Evolutionary conservation across 768 basidiomycete species (phyloP).

Genomic region (Suillus brevipes): DNA sequence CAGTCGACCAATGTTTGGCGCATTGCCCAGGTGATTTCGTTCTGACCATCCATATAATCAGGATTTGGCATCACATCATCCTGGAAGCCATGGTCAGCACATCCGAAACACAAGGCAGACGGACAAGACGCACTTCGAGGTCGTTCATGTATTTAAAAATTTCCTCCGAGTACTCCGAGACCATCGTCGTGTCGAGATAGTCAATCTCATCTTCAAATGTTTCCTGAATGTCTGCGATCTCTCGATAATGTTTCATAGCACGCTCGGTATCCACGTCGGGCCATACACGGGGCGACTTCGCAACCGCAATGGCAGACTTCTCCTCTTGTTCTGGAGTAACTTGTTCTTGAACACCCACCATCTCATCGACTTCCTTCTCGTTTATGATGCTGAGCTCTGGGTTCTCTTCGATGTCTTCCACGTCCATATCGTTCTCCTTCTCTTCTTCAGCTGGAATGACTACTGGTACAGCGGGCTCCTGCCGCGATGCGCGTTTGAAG

Average conservation of each 20-base stretch:
- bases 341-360: conserved; percentile 50
- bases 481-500: conserved; percentile 44
- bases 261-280: conserved; percentile 71
- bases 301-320: conserved; percentile 26
- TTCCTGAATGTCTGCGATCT: conserved; percentile 65
- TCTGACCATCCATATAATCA: conserved; percentile 92
- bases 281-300: conserved; percentile 59
- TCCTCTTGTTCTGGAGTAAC: conserved; percentile 44
- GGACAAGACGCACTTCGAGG: conserved; percentile 67
- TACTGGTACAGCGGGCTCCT: conserved; percentile 44
- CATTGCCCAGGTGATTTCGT: conserved; percentile 92
- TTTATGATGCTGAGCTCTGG: conserved; percentile 43
- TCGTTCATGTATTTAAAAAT: conserved; percentile 96
- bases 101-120: neutral
- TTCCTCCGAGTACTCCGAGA: conserved; percentile 97
- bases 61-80: conserved; percentile 87
- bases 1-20: conserved; percentile 97
- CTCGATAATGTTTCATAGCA: conserved; percentile 53
- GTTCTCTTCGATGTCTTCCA: conserved; percentile 41
- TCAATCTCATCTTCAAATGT: conserved; percentile 72
- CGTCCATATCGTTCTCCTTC: conserved; percentile 63
- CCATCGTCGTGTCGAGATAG: conserved; percentile 82
- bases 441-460: conserved; percentile 43
- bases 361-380: conserved; percentile 63
- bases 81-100: conserved; percentile 42